Conservation (phyloP, 352 stramenopile species). For the Pythium folliculosum region DNA sequence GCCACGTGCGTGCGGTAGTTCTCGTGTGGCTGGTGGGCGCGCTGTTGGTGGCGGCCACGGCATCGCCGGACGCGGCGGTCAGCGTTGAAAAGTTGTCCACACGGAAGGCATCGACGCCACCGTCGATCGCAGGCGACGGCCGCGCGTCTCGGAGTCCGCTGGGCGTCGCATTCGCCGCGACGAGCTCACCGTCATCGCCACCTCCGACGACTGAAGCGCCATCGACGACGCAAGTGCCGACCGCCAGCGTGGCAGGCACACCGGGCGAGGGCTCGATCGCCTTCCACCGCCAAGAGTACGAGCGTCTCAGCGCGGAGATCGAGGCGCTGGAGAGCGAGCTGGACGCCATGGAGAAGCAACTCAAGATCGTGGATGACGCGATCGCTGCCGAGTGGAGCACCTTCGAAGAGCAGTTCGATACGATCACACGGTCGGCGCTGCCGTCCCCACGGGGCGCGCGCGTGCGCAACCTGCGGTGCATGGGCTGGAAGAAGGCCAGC, state of each 20-base stretch:
- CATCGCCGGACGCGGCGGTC: no score
- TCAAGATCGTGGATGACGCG: background rate
- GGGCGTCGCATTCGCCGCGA: background rate
- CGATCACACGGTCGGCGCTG: conserved; percentile 9
- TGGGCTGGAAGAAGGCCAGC: conserved; percentile 21
- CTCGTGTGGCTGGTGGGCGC: background rate
- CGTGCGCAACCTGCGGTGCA: conserved; percentile 11
- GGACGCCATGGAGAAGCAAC: background rate
- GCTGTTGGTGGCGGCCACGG: background rate
- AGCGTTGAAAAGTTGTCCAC: background rate
- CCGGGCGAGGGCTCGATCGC: background rate
- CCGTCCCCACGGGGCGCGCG: conserved; percentile 12
- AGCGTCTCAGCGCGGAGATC: background rate
- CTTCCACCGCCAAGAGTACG: conserved; percentile 21
- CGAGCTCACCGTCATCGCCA: background rate
- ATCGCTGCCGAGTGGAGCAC: background rate
- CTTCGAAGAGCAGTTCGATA: conserved; percentile 8
- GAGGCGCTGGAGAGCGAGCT: conserved; percentile 6
- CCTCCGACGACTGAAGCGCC: background rate
- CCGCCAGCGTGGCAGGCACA: background rate
- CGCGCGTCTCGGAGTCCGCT: background rate
- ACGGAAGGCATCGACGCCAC: background rate
- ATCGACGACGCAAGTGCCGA: background rate
- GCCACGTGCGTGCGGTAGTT: background rate
- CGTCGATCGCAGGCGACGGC: background rate